Evolutionary conservation across 2,329 filamentous ascomycete species (phyloP).

Genomic region (Macroventuria anomochaeta): DNA sequence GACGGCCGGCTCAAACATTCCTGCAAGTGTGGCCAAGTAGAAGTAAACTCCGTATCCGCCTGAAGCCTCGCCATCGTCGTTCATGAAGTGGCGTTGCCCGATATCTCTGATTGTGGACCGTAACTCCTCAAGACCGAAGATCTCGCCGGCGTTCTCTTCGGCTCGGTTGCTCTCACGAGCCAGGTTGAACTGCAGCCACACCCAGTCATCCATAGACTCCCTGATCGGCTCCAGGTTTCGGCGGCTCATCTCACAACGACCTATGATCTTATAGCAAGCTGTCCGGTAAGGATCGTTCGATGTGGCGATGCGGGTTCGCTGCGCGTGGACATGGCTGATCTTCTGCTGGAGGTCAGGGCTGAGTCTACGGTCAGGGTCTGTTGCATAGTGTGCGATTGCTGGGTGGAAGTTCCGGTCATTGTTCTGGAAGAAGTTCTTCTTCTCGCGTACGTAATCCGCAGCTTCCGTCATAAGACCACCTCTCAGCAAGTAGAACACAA

Average conservation of each 20-base stretch:
- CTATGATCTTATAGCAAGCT: constrained; percentile 97
- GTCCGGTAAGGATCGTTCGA: constrained; percentile 94
- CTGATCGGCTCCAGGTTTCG: constrained; percentile 64
- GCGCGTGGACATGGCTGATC: constrained; percentile 88
- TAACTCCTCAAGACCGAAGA: constrained; percentile 70
- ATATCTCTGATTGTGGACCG: constrained; percentile 85
- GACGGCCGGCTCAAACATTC: constrained; percentile 93
- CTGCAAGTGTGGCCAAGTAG: constrained; percentile 86
- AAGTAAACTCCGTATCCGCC: constrained; percentile 90
- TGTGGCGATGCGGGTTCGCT: constrained; percentile 81
- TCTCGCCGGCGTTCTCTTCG: constrained; percentile 67
- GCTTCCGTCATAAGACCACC: constrained; percentile 86
- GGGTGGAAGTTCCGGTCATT: constrained; percentile 89
- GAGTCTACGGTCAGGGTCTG: constrained; percentile 76
- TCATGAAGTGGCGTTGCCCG: constrained; percentile 87
- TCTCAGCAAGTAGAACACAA: constrained; percentile 89
- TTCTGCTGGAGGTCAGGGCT: constrained; percentile 81
- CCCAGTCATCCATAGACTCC: constrained; percentile 69
- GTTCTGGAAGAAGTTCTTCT: constrained; percentile 84
- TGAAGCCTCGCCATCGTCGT: constrained; percentile 76
- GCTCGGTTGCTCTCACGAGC: constrained; percentile 67
- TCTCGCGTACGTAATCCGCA: constrained; percentile 81
- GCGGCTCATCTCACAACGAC: constrained; percentile 69
- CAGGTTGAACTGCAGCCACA: constrained; percentile 70
- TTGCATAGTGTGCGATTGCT: constrained; percentile 85